phyloP scores from a whole-genome alignment of 768 basidiomycete genomes.

The Agrocybe praecox region DNA sequence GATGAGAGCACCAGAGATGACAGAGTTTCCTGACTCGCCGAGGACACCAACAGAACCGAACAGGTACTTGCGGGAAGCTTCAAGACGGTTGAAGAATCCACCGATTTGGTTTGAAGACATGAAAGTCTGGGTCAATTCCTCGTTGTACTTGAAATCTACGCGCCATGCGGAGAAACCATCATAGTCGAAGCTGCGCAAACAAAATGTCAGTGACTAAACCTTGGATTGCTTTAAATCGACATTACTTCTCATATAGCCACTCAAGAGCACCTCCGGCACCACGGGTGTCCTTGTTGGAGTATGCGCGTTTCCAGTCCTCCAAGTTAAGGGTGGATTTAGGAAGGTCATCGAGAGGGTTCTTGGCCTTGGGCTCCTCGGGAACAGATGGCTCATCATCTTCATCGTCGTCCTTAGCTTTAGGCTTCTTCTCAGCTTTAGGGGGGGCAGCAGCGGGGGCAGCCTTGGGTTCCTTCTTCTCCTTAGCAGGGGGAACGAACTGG shows the following conservation, averaged over 20 bases:
- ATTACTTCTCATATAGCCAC: slow-evolving; percentile 97
- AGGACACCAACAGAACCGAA: slow-evolving; percentile 94
- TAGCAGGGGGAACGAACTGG: slow-evolving; percentile 74
- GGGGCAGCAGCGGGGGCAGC: slow-evolving; percentile 47
- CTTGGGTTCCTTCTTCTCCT: slow-evolving; percentile 75
- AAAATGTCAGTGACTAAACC: background rate
- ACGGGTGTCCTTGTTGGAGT: slow-evolving; percentile 98
- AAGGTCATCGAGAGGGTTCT: slow-evolving; percentile 93
- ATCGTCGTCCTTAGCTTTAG: slow-evolving; percentile 63
- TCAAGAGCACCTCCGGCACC: slow-evolving; percentile 81
- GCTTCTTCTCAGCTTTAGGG: slow-evolving; percentile 66
- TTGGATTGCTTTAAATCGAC: too few species aligned
- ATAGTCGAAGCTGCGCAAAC: slow-evolving; percentile 69
- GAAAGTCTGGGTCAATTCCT: slow-evolving; percentile 88
- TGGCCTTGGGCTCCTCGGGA: slow-evolving; percentile 83
- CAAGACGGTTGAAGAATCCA: slow-evolving; percentile 98
- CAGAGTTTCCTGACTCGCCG: slow-evolving; percentile 73
- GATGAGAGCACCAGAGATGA: slow-evolving; percentile 85
- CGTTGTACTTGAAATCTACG: slow-evolving; percentile 96
- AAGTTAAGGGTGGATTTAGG: slow-evolving; percentile 89
- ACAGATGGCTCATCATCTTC: slow-evolving; percentile 79
- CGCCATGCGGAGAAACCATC: slow-evolving; percentile 91
- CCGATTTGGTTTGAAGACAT: slow-evolving; percentile 95
- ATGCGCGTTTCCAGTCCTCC: slow-evolving; percentile 96
- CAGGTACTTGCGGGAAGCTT: slow-evolving; percentile 95